Conservation (phyloP, 495 filamentous ascomycete genomes). For the Lasiosphaeriaceae sp. region DNA sequence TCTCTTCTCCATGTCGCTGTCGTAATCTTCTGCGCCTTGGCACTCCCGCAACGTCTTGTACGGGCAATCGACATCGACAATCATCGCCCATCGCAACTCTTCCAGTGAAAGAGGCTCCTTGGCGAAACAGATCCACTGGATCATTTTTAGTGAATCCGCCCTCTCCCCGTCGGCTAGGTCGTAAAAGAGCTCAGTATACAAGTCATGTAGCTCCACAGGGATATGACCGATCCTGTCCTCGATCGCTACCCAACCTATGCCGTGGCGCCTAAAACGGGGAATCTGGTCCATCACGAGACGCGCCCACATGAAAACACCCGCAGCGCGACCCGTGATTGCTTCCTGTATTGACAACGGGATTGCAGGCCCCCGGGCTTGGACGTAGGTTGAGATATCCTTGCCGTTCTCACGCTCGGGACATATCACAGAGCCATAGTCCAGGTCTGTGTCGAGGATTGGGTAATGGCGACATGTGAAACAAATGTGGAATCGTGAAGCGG, state of each 20-base stretch:
- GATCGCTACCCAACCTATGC: slow-evolving; percentile 9
- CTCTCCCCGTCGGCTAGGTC: slow-evolving; percentile 7
- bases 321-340: slow-evolving; percentile 24
- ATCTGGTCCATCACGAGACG: slow-evolving; percentile 26
- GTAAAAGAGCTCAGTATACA: slow-evolving; percentile 27
- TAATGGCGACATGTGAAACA: no score
- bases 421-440: no score
- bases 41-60: slow-evolving; percentile 15
- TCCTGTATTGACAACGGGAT: no score
- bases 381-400: no score
- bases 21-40: slow-evolving; percentile 8
- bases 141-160: slow-evolving; percentile 23
- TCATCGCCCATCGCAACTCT: slow-evolving; percentile 30
- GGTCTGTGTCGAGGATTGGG: no score
- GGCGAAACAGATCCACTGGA: slow-evolving; percentile 36
- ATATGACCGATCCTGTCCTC: slow-evolving; percentile 9
- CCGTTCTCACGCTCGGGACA: no score
- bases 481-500: no score
- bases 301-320: slow-evolving; percentile 32
- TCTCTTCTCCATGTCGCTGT: slow-evolving; percentile 22
- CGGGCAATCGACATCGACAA: slow-evolving; percentile 21
- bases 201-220: slow-evolving; percentile 16
- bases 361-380: no score
- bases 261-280: slow-evolving; percentile 13
- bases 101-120: slow-evolving; percentile 17